Base-by-base conservation (phyloP, 2,329 filamentous ascomycete genomes). In the Nemania abortiva region DNA sequence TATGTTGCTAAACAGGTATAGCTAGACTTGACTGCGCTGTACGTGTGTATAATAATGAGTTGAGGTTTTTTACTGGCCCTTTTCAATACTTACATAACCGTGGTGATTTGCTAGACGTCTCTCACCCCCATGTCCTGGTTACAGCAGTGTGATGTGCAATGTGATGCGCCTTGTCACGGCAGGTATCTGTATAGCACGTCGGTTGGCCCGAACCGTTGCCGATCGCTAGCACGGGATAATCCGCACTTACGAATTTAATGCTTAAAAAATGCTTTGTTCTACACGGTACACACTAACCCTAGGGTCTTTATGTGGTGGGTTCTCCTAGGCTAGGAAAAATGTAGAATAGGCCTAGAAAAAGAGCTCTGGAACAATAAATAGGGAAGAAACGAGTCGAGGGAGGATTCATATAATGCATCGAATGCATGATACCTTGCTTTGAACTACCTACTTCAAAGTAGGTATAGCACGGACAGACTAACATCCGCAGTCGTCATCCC, bases 1-100 rank as follows among this genome's bases (percentile, higher is more conserved):
- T 62, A 42, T 3, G 4, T 63, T 52, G 45, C 31, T 37, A 22
- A 45, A 27, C 31, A 47, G 27, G n/a, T 24, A 49, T 60, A 63
- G 54, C 18, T 11, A n/a, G 31, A 47, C 37, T 37, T 47, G 20
- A 24, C 58, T 24, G 22, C 39, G 49, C 39, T 50, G 50, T 68
- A 31, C 24, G 20, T 15, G 24, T 49, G 31, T 55, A n/a, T 64
- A 24, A 54, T 60, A 2, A 18, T 39, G 45, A 58, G 52, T n/a
- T 18, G 34, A 58, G 22, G 27, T 22, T 20, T 20, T 20, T 20
- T 29, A 42, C 29, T 45, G 6, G 29, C 6, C 27, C 1, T 55
- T 47, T 11, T 39, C 6, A 27, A 34, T 47, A 54, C 24, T 20
- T 29, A 10, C 24, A 27, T 2, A 31, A 20, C n/a, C 22, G 24